These are phyloP conservation scores for Solanum chacoense DNA, from an alignment of 305 asterid genomes.

Conservation along the genomic window DNA sequence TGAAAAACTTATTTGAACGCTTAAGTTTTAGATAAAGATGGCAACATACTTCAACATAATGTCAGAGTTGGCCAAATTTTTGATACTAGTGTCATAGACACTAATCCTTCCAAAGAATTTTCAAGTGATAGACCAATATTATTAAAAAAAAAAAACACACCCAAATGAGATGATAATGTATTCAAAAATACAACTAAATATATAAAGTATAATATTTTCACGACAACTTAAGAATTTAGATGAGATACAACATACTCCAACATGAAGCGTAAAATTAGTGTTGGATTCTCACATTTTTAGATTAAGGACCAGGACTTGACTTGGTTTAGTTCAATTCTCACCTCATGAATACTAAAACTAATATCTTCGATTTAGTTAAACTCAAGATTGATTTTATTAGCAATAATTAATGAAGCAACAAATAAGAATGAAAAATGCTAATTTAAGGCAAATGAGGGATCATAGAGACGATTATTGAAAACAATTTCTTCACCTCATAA, in stretches of 20 bases:
- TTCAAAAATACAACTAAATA: not conserved
- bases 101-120: not conserved
- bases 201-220: not conserved
- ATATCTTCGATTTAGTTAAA: not conserved
- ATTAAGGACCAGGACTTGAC: not conserved
- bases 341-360: not conserved
- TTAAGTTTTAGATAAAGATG: not conserved
- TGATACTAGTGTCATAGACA: not conserved
- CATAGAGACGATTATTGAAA: not conserved
- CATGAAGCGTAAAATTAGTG: not conserved
- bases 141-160: not conserved
- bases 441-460: not conserved
- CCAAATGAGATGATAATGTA: not conserved
- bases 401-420: not conserved
- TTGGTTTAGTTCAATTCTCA: not conserved
- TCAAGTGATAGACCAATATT: not conserved
- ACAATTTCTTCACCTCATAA: not conserved
- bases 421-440: not conserved
- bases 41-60: not conserved
- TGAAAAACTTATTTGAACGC: not conserved
- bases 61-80: not conserved
- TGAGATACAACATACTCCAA: not conserved
- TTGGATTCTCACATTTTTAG: not conserved
- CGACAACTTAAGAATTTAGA: not conserved
- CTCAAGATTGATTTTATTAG: not conserved